Evolutionary conservation across 1,284 basidiomycete genomes (phyloP).

Genomic region (Sparassis latifolia): DNA sequence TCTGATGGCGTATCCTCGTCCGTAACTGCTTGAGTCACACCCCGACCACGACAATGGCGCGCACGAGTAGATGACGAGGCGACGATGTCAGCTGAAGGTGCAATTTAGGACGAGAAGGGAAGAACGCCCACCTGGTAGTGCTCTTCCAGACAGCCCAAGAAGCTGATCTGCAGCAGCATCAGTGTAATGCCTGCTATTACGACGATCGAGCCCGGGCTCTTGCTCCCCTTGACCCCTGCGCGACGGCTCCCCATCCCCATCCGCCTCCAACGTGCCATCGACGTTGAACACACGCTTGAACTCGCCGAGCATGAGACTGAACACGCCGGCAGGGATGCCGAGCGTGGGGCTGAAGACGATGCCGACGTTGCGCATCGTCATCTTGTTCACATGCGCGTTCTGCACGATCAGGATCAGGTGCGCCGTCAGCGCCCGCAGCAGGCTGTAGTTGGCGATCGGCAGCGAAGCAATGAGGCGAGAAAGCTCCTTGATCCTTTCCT

Average conservation of each 20-base stretch:
- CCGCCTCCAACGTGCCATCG: conserved; percentile 33
- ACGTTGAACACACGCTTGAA: conserved; percentile 88
- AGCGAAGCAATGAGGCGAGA: conserved; percentile 81
- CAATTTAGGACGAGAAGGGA: conserved; percentile 6
- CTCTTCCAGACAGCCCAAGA: conserved; percentile 65
- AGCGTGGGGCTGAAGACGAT: conserved; percentile 97
- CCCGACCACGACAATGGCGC: conserved; percentile 9
- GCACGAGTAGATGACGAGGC: background rate
- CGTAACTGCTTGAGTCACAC: conserved; percentile 27
- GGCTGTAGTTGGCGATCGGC: conserved; percentile 89
- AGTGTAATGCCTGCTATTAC: conserved; percentile 76
- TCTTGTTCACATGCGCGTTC: conserved; percentile 89
- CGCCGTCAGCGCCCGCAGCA: conserved; percentile 90
- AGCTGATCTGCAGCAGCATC: conserved; percentile 74
- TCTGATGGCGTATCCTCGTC: conserved; percentile 59
- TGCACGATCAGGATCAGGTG: conserved; percentile 95
- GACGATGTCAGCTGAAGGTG: conserved; percentile 13
- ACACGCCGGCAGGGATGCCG: conserved; percentile 91
- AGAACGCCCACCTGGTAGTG: conserved; percentile 46
- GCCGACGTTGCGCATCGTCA: conserved; percentile 98
- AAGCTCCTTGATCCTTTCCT: conserved; percentile 85
- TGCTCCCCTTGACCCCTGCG: conserved; percentile 30
- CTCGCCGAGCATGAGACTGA: conserved; percentile 87
- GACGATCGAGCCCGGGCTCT: conserved; percentile 35
- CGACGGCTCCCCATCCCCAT: conserved; percentile 22